Evolutionary conservation across 2,329 filamentous ascomycete species (phyloP).

Genomic region (Fusarium foetens): DNA sequence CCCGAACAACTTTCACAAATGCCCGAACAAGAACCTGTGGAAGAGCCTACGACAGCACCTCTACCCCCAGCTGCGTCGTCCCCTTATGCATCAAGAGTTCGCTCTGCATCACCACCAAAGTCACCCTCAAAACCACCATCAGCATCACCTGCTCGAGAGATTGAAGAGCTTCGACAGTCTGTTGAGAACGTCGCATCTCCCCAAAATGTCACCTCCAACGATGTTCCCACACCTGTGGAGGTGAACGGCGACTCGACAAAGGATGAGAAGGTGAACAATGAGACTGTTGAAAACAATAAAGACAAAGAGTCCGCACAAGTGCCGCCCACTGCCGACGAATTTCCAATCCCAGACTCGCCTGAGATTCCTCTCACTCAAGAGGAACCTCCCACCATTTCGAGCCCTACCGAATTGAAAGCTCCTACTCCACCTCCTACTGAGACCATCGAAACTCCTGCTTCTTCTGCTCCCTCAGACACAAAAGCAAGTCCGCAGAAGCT

Average conservation of each 20-base stretch:
- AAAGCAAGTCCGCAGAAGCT: slow-evolving; percentile 39
- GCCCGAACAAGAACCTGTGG: background rate
- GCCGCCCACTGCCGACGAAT: background rate
- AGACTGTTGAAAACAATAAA: slow-evolving; percentile 9
- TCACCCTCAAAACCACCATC: background rate
- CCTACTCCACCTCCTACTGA: slow-evolving; percentile 33
- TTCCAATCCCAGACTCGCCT: slow-evolving; percentile 18
- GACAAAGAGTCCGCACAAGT: slow-evolving; percentile 8
- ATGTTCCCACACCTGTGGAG: slow-evolving; percentile 2
- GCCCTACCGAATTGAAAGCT: slow-evolving; percentile 31
- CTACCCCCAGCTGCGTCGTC: background rate
- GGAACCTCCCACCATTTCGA: slow-evolving; percentile 23
- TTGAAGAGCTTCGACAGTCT: slow-evolving; percentile 4
- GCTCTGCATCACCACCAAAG: slow-evolving; percentile 4
- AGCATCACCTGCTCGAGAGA: slow-evolving; percentile 3
- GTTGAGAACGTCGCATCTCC: background rate
- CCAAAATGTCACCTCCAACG: background rate
- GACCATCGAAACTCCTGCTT: slow-evolving; percentile 28
- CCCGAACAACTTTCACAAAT: background rate
- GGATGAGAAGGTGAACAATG: slow-evolving; percentile 10
- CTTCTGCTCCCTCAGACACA: slow-evolving; percentile 35
- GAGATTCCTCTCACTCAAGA: slow-evolving; percentile 22
- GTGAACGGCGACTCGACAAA: slow-evolving; percentile 4
- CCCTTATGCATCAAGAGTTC: background rate
- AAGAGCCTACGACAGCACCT: background rate